Conservation (phyloP, 306 rosid species). For the Cicer chorassanicum region DNA sequence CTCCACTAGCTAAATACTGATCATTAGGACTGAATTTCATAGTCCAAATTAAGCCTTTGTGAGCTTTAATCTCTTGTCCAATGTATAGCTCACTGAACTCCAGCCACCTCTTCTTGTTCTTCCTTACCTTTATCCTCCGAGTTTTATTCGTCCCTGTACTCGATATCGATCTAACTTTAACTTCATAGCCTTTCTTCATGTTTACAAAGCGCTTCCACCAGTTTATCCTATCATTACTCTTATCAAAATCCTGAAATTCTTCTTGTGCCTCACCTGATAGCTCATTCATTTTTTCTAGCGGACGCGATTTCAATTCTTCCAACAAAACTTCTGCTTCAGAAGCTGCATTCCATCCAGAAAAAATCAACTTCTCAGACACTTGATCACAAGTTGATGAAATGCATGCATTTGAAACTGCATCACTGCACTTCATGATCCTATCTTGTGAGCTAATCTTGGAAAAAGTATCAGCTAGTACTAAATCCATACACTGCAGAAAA, state of each 20-base stretch:
- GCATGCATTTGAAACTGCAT: constrained; percentile 1
- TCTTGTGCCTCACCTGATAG: constrained; percentile 27
- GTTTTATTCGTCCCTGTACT: constrained; percentile 27
- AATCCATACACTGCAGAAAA: not conserved
- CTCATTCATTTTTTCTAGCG: not conserved
- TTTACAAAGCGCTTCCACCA: constrained; percentile 66
- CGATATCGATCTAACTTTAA: constrained; percentile 42
- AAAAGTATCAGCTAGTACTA: not conserved
- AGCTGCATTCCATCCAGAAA: not conserved
- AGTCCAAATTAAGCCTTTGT: constrained; percentile 75
- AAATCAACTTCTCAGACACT: not conserved
- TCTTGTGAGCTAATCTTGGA: not conserved
- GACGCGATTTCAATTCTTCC: not conserved
- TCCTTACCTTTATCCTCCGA: constrained; percentile 55
- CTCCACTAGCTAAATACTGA: constrained; percentile 82
- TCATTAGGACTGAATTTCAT: constrained; percentile 92
- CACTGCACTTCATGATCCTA: not conserved
- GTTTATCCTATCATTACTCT: constrained; percentile 46
- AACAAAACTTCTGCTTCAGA: constrained; percentile 23
- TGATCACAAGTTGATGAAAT: not conserved
- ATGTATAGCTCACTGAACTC: constrained; percentile 67
- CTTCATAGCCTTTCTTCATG: constrained; percentile 37
- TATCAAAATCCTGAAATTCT: constrained; percentile 38
- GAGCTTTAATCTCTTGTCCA: constrained; percentile 79
- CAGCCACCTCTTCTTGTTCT: constrained; percentile 64